A percentile compares a stretch with the other conserved stretches of the same genome.
phyloP scores from a whole-genome alignment of 2,329 filamentous ascomycete species.

The Epichloe amarillans region DNA sequence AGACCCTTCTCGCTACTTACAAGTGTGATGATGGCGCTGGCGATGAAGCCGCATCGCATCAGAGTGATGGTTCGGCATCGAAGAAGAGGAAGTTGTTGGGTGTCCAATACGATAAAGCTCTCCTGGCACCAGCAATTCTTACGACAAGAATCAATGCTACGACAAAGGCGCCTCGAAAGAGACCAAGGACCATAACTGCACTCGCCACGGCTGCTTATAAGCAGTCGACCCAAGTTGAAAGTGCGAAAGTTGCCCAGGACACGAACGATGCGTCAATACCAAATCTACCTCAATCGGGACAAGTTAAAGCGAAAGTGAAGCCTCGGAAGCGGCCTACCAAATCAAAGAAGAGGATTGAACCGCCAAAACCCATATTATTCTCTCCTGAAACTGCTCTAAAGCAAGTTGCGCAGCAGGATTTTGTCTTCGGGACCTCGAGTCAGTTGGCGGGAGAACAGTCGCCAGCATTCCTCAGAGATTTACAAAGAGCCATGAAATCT shows the following conservation, averaged over 20 bases:
- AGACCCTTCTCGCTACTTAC: constrained; percentile 29
- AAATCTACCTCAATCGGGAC: constrained; percentile 7
- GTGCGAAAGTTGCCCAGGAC: constrained; percentile 2
- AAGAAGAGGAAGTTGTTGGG: not conserved
- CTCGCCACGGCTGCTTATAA: constrained; percentile 60
- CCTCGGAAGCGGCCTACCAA: constrained; percentile 19
- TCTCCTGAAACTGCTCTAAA: constrained; percentile 57
- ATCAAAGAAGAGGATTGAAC: constrained; percentile 26
- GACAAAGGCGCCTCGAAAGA: constrained; percentile 49
- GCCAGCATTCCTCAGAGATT: constrained; percentile 47
- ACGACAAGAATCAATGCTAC: constrained; percentile 24
- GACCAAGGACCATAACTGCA: constrained; percentile 63
- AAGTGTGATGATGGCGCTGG: constrained; percentile 18
- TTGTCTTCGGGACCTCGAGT: constrained; percentile 77
- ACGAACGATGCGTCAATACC: not conserved
- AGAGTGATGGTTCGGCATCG: not conserved
- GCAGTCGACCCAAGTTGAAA: constrained; percentile 18
- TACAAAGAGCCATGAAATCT: constrained; percentile 46
- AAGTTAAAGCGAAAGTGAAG: constrained; percentile 20
- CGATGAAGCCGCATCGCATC: not conserved
- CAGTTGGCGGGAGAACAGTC: constrained; percentile 65
- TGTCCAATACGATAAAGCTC: constrained; percentile 3
- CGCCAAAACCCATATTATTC: constrained; percentile 40
- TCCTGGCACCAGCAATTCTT: not conserved
- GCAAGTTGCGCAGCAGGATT: constrained; percentile 55